phyloP scores from a whole-genome alignment of 768 basidiomycete genomes.

The Rhodotorula taiwanensis region DNA sequence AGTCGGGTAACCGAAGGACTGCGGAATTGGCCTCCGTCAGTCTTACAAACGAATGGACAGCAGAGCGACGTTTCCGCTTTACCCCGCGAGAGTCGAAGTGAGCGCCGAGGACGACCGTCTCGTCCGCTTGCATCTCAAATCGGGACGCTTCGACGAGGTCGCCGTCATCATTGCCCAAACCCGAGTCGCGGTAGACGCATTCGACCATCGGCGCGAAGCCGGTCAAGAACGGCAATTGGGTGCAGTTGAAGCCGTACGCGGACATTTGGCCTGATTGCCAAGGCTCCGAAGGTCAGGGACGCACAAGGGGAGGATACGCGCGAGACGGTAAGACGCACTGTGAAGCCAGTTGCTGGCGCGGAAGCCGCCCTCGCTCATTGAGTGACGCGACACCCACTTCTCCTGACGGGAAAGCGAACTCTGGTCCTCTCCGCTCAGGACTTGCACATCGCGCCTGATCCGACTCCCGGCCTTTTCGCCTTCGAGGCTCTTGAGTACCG shows the following conservation, averaged over 20 bases:
- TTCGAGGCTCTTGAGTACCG: slow-evolving; percentile 1
- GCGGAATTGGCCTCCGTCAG: neutral
- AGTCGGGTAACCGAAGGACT: slow-evolving; percentile 32
- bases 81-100: slow-evolving; percentile 41
- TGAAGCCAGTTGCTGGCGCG: slow-evolving; percentile 19
- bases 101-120: slow-evolving; percentile 37
- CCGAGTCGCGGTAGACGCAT: slow-evolving; percentile 25
- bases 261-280: slow-evolving; percentile 24
- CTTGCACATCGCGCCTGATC: slow-evolving; percentile 16
- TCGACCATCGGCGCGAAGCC: slow-evolving; percentile 29
- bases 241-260: slow-evolving; percentile 21
- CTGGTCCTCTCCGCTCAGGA: slow-evolving; percentile 31
- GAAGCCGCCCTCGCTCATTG: slow-evolving; percentile 28
- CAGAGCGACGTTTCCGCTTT: too few species aligned
- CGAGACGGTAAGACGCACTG: slow-evolving; percentile 3
- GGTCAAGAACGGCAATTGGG: slow-evolving; percentile 6
- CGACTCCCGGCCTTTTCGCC: neutral
- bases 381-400: slow-evolving; percentile 32
- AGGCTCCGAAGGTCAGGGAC: too few species aligned
- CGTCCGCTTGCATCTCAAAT: slow-evolving; percentile 1
- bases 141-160: neutral
- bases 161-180: neutral
- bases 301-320: neutral
- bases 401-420: neutral
- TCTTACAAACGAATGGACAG: slow-evolving; percentile 16